Percentiles rank a stretch among this genome's conserved stretches.
Conservation (phyloP, 2,329 filamentous ascomycete species). For the Pseudogymnoascus sp. region DNA sequence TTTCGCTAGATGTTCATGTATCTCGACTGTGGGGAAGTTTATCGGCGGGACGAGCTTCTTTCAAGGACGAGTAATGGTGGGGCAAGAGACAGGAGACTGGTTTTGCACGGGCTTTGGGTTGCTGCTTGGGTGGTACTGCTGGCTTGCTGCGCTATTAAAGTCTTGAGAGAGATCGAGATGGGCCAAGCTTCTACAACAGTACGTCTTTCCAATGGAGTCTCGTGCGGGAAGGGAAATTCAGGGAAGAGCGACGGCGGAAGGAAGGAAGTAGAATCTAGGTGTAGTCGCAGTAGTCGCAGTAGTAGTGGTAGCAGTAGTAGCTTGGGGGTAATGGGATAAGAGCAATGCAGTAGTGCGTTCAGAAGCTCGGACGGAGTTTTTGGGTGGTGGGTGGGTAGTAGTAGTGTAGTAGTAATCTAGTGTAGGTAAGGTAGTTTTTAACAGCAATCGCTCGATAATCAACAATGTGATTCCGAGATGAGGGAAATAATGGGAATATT, state of each 20-base stretch:
- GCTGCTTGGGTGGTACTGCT: neutral
- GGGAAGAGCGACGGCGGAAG: constrained; percentile 2
- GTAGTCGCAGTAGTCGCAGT: neutral
- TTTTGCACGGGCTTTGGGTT: constrained; percentile 1
- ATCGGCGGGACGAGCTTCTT: constrained; percentile 7
- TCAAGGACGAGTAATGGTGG: constrained; percentile 6
- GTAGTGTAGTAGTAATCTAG: neutral
- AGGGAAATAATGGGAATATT: neutral
- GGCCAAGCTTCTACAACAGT: constrained; percentile 2
- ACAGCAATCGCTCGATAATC: neutral
- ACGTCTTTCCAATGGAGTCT: neutral
- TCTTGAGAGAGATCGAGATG: neutral
- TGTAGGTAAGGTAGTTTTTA: neutral
- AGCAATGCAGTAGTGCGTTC: constrained; percentile 3
- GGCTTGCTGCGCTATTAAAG: neutral
- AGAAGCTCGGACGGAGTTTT: constrained; percentile 3
- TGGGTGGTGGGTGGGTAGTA: neutral
- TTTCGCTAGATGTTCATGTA: constrained; percentile 8
- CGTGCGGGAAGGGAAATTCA: constrained; percentile 1
- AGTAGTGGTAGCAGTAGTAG: neutral
- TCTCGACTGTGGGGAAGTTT: constrained; percentile 6
- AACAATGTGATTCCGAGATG: neutral
- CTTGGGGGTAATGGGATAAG: constrained; percentile 4
- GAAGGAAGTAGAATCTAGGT: constrained; percentile 1
- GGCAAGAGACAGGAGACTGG: constrained; percentile 3